Percentiles rank a stretch among this genome's conserved stretches.
Evolutionary conservation across 2,329 filamentous ascomycete species (phyloP).

Genomic region (Diplodia sapinea): DNA sequence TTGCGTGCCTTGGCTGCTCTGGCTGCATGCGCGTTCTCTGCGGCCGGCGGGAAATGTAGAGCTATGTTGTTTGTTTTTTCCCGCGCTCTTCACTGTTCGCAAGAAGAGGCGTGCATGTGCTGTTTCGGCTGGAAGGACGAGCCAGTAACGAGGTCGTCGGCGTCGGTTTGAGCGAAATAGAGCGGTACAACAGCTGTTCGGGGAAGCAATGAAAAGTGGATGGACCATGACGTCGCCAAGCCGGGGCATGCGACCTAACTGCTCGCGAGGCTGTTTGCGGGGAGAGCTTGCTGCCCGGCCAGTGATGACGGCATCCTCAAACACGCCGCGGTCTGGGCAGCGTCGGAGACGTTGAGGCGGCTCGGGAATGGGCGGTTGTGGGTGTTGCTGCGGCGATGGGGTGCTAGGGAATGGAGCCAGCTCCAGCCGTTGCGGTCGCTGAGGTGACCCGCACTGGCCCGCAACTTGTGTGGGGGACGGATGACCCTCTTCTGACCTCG

Average conservation of each 20-base stretch:
- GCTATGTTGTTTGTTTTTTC: not conserved
- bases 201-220: not conserved
- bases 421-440: constrained; percentile 1
- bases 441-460: not conserved
- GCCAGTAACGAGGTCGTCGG: not conserved
- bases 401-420: constrained; percentile 1
- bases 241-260: not conserved
- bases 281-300: constrained; percentile 2
- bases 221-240: constrained; percentile 19
- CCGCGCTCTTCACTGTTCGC: not conserved
- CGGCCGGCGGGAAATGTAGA: too few relatives aligned
- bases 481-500: too few relatives aligned
- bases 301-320: constrained; percentile 15
- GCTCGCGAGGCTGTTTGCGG: constrained; percentile 7
- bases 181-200: not conserved
- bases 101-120: not conserved
- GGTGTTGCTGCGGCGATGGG: not conserved
- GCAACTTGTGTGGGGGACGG: not conserved
- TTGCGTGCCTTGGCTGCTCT: constrained; percentile 14
- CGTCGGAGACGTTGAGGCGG: not conserved
- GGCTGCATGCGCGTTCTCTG: constrained; percentile 11
- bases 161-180: not conserved
- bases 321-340: constrained; percentile 8
- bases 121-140: not conserved
- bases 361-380: not conserved